phyloP scores from a whole-genome alignment of 192 early-diverging fungal species.

The Phlyctochytrium arcticum region DNA sequence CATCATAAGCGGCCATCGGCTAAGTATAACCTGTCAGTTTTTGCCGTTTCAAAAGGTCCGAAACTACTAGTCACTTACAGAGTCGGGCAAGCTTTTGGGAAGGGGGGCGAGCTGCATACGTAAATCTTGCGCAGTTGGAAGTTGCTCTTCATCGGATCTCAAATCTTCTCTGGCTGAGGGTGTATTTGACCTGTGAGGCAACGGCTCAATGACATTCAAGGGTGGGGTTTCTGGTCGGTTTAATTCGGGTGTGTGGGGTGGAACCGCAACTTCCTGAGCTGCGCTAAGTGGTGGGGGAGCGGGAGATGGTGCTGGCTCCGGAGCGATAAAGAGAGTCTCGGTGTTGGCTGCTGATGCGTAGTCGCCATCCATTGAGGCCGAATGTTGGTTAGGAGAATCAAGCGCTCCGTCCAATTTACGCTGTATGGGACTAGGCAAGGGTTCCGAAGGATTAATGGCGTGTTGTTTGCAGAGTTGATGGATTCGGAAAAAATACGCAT shows the following conservation, averaged over 20 bases:
- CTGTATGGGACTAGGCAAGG: background rate
- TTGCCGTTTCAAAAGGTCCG: too few relatives aligned
- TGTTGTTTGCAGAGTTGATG: conserved; percentile 28
- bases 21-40: background rate
- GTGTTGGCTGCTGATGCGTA: background rate
- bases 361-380: too few relatives aligned
- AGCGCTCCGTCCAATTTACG: too few relatives aligned
- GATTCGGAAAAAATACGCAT: conserved; percentile 68
- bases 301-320: background rate
- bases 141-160: background rate
- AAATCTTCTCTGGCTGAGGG: background rate
- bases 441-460: background rate
- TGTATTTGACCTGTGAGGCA: too few relatives aligned
- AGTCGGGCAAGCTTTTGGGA: background rate
- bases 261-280: too few relatives aligned
- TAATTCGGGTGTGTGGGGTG: background rate
- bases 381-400: too few relatives aligned
- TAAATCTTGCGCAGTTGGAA: conserved; percentile 14
- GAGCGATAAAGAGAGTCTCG: too few relatives aligned
- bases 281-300: too few relatives aligned
- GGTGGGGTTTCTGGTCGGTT: too few relatives aligned
- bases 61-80: too few relatives aligned
- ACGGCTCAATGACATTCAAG: too few relatives aligned
- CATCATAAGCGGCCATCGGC: background rate
- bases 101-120: conserved; percentile 2